Percentiles rank a stretch among this genome's conserved stretches.
phyloP scores from a whole-genome alignment of 2,329 filamentous ascomycete species.

The Didymosphaeria variabile region DNA sequence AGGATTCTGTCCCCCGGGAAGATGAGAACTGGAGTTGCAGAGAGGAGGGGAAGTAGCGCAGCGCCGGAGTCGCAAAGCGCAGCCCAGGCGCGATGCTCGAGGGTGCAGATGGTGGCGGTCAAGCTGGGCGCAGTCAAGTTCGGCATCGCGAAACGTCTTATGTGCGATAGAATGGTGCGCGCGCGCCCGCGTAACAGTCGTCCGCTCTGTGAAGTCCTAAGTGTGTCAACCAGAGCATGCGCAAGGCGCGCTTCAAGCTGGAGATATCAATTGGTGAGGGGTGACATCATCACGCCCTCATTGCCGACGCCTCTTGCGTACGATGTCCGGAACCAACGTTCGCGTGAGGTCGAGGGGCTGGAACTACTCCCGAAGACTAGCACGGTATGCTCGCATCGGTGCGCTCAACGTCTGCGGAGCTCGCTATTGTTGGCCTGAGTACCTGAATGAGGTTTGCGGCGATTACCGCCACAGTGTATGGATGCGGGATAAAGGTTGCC shows the following conservation, averaged over 20 bases:
- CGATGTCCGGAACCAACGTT: not conserved
- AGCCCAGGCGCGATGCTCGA: slow-evolving; percentile 48
- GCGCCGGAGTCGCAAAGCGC: slow-evolving; percentile 46
- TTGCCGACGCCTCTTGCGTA: no score
- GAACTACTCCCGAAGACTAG: not conserved
- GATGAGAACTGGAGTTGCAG: slow-evolving; percentile 51
- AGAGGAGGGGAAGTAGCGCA: slow-evolving; percentile 43
- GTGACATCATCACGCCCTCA: slow-evolving; percentile 11
- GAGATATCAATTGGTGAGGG: not conserved
- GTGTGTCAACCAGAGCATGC: not conserved
- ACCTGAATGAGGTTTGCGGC: slow-evolving; percentile 10
- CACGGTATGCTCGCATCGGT: not conserved
- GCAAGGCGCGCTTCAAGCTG: not conserved
- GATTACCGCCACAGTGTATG: slow-evolving; percentile 26
- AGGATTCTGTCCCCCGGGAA: slow-evolving; percentile 50
- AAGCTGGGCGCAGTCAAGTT: slow-evolving; percentile 33
- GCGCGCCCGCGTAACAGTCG: not conserved
- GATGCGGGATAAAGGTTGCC: slow-evolving; percentile 1
- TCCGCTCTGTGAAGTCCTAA: slow-evolving; percentile 5
- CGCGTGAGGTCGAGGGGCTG: not conserved
- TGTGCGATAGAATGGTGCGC: not conserved
- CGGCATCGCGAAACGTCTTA: slow-evolving; percentile 20
- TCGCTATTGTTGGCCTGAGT: not conserved
- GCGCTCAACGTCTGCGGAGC: not conserved
- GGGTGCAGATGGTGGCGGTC: slow-evolving; percentile 38